Evolutionary conservation across 2,329 filamentous ascomycete genomes (phyloP), one percentile per base, ranked within the genome.

Genomic region (Ascochyta rabiei): DNA sequence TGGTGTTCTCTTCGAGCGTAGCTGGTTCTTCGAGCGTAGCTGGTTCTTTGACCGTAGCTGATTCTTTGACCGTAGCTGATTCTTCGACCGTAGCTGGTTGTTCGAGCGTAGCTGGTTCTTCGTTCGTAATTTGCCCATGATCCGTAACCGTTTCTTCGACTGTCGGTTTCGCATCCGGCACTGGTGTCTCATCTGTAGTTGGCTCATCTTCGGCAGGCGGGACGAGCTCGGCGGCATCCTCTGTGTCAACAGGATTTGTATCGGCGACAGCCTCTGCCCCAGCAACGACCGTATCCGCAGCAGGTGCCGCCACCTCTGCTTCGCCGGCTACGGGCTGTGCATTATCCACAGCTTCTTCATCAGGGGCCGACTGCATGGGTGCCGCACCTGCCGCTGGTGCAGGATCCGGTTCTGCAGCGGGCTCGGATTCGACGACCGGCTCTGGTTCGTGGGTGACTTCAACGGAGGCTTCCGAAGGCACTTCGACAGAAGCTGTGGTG

Each of bases 1-100:
- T 13, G 13, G 19, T n/a, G 9, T 19, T 19, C 2, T 39, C 49
- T 26, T 35, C 46, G 2, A 24, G 23, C 19, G 30, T 16, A 38
- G 30, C 15, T 35, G 33, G 15, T 35, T 62, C 58, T 42, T 56
- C 41, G 19, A 37, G 15, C 40, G 45, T 13, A 39, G 40, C 6
- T 28, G 40, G 4, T 6, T 24, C 34, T 8, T 52, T 21, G 6
- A 5, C 19, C 24, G 21, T 28, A 13, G 30, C 15, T 21, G 41
- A 2, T 13, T 31, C 26, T 21, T 39, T 40, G 18, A 23, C 7
- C 1, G 23, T 43, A 39, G 46, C 2, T 16, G 30, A 6, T 21
- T 44, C 48, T 46, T 52, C 38, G 2, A 31, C 44, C 18, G 33
- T 12, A 44, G 44, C 18, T 2, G 38, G 2, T 16, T 54, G 50